Percentiles rank a stretch among this genome's conserved stretches.
phyloP scores from a whole-genome alignment of 2,329 filamentous ascomycete genomes.

The Aspergillus cejpii region DNA sequence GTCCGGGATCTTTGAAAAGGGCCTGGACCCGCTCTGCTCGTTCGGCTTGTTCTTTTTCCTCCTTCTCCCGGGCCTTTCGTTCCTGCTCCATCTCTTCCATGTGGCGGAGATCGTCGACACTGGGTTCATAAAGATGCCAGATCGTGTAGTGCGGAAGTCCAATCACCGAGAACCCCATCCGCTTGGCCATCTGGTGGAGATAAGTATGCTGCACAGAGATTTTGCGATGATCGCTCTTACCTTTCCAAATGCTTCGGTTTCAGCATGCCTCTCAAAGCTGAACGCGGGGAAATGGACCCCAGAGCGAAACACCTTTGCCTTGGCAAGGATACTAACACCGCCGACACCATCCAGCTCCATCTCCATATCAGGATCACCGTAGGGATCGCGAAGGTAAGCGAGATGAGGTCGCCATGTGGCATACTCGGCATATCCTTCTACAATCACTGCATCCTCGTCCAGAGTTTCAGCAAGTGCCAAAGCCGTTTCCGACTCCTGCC shows the following conservation, averaged over 20 bases:
- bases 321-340: conserved; percentile 93
- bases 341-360: conserved; percentile 99
- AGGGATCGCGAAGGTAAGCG: conserved; percentile 92
- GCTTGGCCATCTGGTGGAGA: conserved; percentile 74
- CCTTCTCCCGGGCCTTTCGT: conserved; percentile 67
- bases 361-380: conserved; percentile 97
- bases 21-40: conserved; percentile 71
- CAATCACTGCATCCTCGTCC: conserved; percentile 96
- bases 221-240: conserved; percentile 43
- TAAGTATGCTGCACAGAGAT: conserved; percentile 12
- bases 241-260: conserved; percentile 98
- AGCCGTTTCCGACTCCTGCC: conserved; percentile 98
- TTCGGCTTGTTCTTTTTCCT: conserved; percentile 67
- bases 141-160: conserved; percentile 96
- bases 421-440: conserved; percentile 97
- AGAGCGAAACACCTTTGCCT: conserved; percentile 87
- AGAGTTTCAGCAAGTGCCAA: conserved; percentile 87
- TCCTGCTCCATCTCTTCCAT: conserved; percentile 99
- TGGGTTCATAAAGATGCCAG: conserved; percentile 99
- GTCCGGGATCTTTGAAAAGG: conserved; percentile 66
- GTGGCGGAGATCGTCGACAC: conserved; percentile 89
- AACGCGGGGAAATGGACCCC: conserved; percentile 98
- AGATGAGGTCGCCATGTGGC: conserved; percentile 96
- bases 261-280: conserved; percentile 96
- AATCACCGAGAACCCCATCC: conserved; percentile 92